phyloP scores from a whole-genome alignment of 202 grass and related monocot genomes.

The Sporobolus alterniflorus region DNA sequence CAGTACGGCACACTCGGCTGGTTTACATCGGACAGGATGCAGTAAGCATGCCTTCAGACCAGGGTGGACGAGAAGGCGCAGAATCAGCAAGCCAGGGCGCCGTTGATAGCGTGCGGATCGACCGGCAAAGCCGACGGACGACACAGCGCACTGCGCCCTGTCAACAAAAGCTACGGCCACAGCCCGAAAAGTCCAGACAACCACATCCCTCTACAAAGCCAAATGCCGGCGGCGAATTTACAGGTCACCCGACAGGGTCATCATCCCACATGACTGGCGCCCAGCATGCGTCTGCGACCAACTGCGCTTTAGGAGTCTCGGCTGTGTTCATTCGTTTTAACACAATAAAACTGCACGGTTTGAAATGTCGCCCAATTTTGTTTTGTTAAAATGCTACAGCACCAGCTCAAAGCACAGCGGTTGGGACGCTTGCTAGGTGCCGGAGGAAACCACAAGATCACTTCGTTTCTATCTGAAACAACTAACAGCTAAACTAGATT shows the following conservation, averaged over 20 bases:
- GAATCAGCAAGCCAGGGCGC: background rate
- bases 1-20: background rate
- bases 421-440: background rate
- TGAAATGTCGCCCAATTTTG: conserved; percentile 7
- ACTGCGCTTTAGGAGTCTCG: background rate
- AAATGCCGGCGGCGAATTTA: conserved; percentile 43
- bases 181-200: conserved; percentile 22
- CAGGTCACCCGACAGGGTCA: conserved; percentile 52
- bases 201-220: conserved; percentile 36
- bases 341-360: conserved; percentile 37
- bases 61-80: background rate
- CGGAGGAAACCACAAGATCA: conserved; percentile 15
- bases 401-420: background rate
- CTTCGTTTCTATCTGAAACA: conserved; percentile 46
- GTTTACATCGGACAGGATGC: conserved; percentile 15
- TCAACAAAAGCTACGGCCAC: conserved; percentile 30
- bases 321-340: conserved; percentile 23
- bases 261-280: conserved; percentile 35
- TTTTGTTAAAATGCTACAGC: conserved; percentile 19
- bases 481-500: conserved; percentile 33
- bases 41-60: background rate
- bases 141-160: background rate
- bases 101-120: background rate
- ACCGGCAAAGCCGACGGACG: conserved; percentile 30
- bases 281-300: background rate